phyloP scores from a whole-genome alignment of 441 rosid genomes.

The Gossypium schwendimanii region DNA sequence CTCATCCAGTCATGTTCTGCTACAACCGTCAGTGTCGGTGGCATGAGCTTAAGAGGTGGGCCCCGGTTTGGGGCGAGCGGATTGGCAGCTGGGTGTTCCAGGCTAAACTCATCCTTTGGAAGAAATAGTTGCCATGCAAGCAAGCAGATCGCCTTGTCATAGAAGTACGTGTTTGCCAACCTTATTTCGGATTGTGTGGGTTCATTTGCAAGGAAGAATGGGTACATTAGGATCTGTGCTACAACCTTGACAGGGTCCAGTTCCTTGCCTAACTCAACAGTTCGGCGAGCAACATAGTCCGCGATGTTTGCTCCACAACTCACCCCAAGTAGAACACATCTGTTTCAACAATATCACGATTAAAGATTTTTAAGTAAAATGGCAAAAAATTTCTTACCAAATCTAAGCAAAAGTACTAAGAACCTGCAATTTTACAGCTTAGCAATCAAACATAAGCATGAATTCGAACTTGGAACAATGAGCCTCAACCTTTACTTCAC shows the following conservation, averaged over 20 bases:
- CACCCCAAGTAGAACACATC: slow-evolving; percentile 85
- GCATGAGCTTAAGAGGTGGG: slow-evolving; percentile 79
- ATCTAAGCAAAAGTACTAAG: background rate
- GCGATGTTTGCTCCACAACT: slow-evolving; percentile 88
- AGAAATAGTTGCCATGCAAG: slow-evolving; percentile 89
- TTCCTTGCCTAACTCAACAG: slow-evolving; percentile 62
- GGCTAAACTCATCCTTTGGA: slow-evolving; percentile 66
- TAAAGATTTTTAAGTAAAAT: background rate
- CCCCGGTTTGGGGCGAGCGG: slow-evolving; percentile 68
- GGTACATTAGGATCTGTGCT: slow-evolving; percentile 84
- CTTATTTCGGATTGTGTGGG: slow-evolving; percentile 85
- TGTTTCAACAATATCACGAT: slow-evolving; percentile 28
- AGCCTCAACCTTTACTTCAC: background rate
- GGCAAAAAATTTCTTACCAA: background rate
- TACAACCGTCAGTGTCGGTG: slow-evolving; percentile 81
- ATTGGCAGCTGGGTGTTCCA: slow-evolving; percentile 78
- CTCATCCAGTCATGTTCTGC: slow-evolving; percentile 97
- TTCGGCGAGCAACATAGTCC: slow-evolving; percentile 66
- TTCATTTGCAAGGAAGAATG: slow-evolving; percentile 72
- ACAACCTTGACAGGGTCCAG: slow-evolving; percentile 84
- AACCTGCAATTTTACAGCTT: background rate
- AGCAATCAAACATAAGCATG: background rate
- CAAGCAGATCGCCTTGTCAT: slow-evolving; percentile 66
- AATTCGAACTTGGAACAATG: background rate
- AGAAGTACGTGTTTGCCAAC: slow-evolving; percentile 82